Conservation (phyloP, 352 stramenopile species). For the Phytophthora fragariae region DNA sequence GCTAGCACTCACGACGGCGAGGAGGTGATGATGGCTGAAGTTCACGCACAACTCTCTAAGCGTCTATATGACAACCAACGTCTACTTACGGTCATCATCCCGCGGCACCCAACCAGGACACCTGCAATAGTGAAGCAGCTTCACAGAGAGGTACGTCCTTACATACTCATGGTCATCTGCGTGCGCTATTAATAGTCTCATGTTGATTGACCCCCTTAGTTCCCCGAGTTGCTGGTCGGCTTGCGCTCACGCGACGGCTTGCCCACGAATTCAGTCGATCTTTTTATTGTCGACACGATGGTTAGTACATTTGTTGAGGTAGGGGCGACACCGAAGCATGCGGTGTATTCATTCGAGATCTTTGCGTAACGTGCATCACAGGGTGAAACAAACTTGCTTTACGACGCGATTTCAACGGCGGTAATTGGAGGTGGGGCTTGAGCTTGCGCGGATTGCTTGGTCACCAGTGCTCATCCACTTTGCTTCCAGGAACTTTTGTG, state of each 20-base stretch:
- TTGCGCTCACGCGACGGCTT: conserved; percentile 45
- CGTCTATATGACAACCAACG: conserved; percentile 5
- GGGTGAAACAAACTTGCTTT: conserved; percentile 72
- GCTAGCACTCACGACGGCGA: conserved; percentile 78
- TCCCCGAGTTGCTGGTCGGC: conserved; percentile 45
- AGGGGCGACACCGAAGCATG: neutral
- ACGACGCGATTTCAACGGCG: conserved; percentile 51
- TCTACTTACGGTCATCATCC: conserved; percentile 65
- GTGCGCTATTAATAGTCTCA: neutral
- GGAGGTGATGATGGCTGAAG: conserved; percentile 53
- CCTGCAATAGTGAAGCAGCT: conserved; percentile 47
- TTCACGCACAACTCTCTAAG: conserved; percentile 42
- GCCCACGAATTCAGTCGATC: conserved; percentile 33
- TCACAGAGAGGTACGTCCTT: conserved; percentile 34
- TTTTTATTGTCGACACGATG: conserved; percentile 81
- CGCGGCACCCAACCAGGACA: conserved; percentile 62
- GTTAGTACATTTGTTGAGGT: conserved; percentile 31
- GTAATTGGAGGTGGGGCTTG: conserved; percentile 65
- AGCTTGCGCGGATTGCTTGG: neutral
- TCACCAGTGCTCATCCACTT: neutral
- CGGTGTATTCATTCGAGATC: neutral
- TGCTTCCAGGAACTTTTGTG: conserved; percentile 59
- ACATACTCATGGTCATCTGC: neutral
- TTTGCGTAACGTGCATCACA: conserved; percentile 21
- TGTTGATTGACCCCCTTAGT: conserved; percentile 31